Evolutionary conservation across 2,329 filamentous ascomycete species (phyloP).

Genomic region (Aspergillus tubingensis): DNA sequence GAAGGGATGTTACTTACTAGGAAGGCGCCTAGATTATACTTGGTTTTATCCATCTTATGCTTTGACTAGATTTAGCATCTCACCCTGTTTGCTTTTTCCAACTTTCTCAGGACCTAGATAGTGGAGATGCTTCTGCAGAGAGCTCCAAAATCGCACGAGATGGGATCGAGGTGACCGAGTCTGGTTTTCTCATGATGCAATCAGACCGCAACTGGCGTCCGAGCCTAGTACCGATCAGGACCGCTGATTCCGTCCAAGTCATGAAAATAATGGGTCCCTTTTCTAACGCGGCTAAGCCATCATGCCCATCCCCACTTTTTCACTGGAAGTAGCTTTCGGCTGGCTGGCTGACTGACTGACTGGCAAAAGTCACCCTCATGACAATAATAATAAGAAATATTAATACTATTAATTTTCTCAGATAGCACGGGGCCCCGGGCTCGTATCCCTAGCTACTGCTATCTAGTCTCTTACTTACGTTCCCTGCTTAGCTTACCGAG

Average conservation of each 20-base stretch:
- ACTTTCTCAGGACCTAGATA: neutral
- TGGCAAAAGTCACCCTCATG: neutral
- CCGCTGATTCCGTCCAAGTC: neutral
- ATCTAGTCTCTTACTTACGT: neutral
- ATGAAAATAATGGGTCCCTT: neutral
- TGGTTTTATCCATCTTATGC: neutral
- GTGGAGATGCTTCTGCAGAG: neutral
- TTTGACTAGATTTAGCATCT: neutral
- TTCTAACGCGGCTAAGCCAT: neutral
- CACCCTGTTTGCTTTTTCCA: neutral
- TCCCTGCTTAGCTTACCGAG: neutral
- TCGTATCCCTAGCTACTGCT: neutral
- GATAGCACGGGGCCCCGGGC: neutral
- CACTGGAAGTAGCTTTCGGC: neutral
- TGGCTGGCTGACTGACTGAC: neutral
- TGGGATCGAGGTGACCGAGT: neutral
- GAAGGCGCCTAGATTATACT: neutral
- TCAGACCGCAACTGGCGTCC: neutral
- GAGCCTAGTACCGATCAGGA: neutral
- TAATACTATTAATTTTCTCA: too few species aligned
- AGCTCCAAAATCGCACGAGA: neutral
- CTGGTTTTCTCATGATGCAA: neutral
- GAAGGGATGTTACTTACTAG: neutral
- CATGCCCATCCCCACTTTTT: neutral
- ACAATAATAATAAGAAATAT: neutral